These are phyloP conservation scores for Yamadazyma nakazawae DNA, from an alignment of 805 yeast species.

Conservation along the genomic window DNA sequence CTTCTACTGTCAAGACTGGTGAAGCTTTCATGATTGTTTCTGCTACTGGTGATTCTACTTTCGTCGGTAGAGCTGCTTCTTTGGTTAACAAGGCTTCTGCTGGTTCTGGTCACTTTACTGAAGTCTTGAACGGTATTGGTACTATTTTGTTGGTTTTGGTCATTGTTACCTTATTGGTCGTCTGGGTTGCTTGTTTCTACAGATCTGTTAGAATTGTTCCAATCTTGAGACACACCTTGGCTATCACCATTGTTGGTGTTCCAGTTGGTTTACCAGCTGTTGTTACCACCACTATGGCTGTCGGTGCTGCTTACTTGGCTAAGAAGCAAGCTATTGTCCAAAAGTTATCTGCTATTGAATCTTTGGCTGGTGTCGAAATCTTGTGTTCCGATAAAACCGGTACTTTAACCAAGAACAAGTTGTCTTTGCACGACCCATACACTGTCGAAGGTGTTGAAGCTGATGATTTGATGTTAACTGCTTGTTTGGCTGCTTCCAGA, in stretches of 20 bases:
- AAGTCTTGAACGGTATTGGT: constrained; percentile 97
- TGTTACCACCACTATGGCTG: constrained; percentile 98
- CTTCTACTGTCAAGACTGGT: constrained; percentile 94
- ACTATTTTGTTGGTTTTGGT: constrained; percentile 85
- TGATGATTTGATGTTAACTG: constrained; percentile 95
- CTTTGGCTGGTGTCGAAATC: constrained; percentile 96
- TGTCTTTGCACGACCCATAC: constrained; percentile 94
- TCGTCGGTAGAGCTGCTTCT: constrained; percentile 97
- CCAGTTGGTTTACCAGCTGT: constrained; percentile 99
- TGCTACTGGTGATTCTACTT: constrained; percentile 93
- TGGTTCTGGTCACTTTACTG: constrained; percentile 95
- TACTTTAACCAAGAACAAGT: constrained; percentile 95
- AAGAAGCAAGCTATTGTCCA: constrained; percentile 97
- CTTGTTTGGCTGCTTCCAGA: constrained; percentile 96
- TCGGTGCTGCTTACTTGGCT: constrained; percentile 98
- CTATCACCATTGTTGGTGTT: constrained; percentile 95
- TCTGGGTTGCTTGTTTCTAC: constrained; percentile 94
- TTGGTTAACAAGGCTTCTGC: constrained; percentile 91
- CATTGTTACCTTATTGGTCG: constrained; percentile 78
- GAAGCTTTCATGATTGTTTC: constrained; percentile 91
- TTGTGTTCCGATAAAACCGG: constrained; percentile 98
- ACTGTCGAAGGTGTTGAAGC: constrained; percentile 96
- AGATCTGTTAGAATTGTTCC: constrained; percentile 83
- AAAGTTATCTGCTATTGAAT: constrained; percentile 94
- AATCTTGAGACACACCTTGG: constrained; percentile 88